These are phyloP conservation scores for Mariannaea sp. DNA, from an alignment of 2,329 filamentous ascomycete species.

Conservation along the genomic window DNA sequence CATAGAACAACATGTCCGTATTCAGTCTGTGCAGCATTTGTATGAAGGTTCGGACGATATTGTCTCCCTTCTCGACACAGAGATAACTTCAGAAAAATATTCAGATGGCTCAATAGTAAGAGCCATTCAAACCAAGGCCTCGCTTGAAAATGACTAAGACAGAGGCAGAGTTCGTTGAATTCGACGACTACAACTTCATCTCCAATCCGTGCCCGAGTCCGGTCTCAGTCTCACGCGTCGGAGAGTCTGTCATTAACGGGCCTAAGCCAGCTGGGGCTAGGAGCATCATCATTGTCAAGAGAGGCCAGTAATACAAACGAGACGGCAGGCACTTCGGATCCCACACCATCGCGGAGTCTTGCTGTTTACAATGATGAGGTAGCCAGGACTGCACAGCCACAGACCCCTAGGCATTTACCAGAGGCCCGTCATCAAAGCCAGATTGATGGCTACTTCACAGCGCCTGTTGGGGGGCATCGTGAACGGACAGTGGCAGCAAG, in stretches of 20 bases:
- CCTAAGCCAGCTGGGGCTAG: too few species aligned
- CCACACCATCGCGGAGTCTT: constrained; percentile 9
- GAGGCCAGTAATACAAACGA: too few species aligned
- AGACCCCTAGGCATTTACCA: constrained; percentile 31
- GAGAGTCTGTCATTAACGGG: too few species aligned
- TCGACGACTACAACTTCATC: neutral
- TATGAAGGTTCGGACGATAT: neutral
- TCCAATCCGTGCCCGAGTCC: neutral
- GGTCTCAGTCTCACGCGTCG: too few species aligned
- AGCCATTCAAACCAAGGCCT: neutral
- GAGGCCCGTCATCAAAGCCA: constrained; percentile 34
- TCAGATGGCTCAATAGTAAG: neutral
- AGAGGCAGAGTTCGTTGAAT: neutral
- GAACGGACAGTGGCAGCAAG: constrained; percentile 5
- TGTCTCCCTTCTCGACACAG: neutral
- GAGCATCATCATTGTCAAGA: too few species aligned
- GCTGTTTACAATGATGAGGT: constrained; percentile 32
- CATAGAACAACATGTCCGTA: neutral
- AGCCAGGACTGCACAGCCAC: constrained; percentile 26
- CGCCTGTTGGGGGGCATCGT: constrained; percentile 23
- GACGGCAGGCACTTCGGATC: neutral
- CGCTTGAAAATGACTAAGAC: neutral
- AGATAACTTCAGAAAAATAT: neutral
- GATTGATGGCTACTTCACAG: constrained; percentile 30
- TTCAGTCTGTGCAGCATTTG: neutral